These are phyloP conservation scores for Dentipellis fragilis DNA, from an alignment of 768 basidiomycete genomes.

Conservation along the genomic window DNA sequence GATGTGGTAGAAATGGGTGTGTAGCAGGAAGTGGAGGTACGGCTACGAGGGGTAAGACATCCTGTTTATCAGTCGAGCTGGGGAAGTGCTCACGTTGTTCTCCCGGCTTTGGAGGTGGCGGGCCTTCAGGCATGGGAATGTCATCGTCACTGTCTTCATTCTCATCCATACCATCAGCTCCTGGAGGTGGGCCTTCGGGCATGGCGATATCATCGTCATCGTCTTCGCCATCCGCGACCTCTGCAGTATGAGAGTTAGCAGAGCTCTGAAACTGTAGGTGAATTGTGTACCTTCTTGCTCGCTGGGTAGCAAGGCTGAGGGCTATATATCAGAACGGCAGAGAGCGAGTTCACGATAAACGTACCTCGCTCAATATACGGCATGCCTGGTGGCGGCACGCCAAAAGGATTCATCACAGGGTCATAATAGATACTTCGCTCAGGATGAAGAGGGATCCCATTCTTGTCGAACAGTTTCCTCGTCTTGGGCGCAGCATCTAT, in stretches of 20 bases:
- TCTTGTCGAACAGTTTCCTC: conserved; percentile 68
- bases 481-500: conserved; percentile 32
- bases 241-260: conserved; percentile 8
- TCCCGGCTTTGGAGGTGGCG: conserved; percentile 39
- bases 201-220: conserved; percentile 53
- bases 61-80: conserved; percentile 17
- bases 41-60: conserved; percentile 16
- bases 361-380: conserved; percentile 84
- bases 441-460: conserved; percentile 83
- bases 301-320: conserved; percentile 45
- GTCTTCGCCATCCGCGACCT: no score
- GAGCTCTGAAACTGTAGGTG: neutral
- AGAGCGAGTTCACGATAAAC: conserved; percentile 18
- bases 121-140: conserved; percentile 54
- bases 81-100: conserved; percentile 18
- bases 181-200: conserved; percentile 58
- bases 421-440: conserved; percentile 91
- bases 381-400: conserved; percentile 93
- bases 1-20: no score
- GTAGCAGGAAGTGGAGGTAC: conserved; percentile 8
- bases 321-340: neutral
- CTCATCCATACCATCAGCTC: conserved; percentile 12
- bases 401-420: conserved; percentile 85
- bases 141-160: conserved; percentile 38
- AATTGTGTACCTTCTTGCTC: conserved; percentile 37